Evolutionary conservation across 2,329 filamentous ascomycete species (phyloP), one percentile per base, ranked within the genome.

Genomic region (Pestalotiopsis sp.): DNA sequence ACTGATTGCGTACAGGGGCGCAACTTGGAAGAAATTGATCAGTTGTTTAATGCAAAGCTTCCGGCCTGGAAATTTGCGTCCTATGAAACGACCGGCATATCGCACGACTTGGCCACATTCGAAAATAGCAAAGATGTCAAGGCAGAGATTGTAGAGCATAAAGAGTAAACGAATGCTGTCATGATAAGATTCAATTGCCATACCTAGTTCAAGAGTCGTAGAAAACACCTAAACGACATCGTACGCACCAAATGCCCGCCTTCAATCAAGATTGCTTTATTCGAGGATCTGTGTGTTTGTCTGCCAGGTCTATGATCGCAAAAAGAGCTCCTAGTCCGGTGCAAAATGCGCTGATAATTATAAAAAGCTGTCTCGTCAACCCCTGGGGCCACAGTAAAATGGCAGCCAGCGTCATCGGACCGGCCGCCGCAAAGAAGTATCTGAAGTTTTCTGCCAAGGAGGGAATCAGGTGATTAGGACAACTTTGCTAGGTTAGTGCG

Each of bases 21-120:
- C 4, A 73, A 67, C 31, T 61, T 74, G 20, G 72, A 74, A 61
- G 72, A 72, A 27, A 70, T 73, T 56, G 67, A 74, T 62, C 67
- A 70, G 31, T 57, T 71, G 4, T 71, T 71, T 27, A 64, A 69
- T 36, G 62, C 64, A 7, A 67, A 69, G 3, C 25, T 69, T 9
- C 64, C 69, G 1, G 69, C 58, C 23, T 58, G 65, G 65, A 59
- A 36, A 27, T 63, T 64, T 39, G 25, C 64, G 13, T 61, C 59
- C 14, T 45, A 41, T 6, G 12, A 67, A 25, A 67, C 65, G 3
- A 71, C 82, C n/a, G 57, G 65, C n/a, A 56, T 31, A 13, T 39
- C 27, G 13, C 49, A 41, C 14, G 58, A 60, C 45, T 17, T 67
- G 57, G 65, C 65, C 5, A 27, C 17, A 0, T 23, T 61, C 3